Evolutionary conservation across 192 early-diverging fungal species (phyloP).

Genomic region (Lobosporangium transversale): DNA sequence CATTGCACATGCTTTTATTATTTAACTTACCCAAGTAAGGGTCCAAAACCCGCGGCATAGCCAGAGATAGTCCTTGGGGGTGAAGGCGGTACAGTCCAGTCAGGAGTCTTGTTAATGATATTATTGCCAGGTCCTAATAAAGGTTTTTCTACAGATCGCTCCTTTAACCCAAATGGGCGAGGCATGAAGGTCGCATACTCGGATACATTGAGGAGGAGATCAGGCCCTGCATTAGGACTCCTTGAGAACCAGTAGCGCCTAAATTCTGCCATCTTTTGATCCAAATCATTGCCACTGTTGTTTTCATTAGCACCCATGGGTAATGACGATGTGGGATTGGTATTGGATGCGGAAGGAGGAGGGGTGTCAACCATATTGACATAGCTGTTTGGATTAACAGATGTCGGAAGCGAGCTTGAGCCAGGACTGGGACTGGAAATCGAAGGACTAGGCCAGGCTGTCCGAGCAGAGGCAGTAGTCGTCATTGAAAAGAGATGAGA

Average conservation of each 20-base stretch:
- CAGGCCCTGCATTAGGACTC: constrained; percentile 1
- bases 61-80: constrained; percentile 18
- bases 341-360: neutral
- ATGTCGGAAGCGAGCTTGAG: neutral
- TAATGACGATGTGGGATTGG: neutral
- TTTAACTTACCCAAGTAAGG: constrained; percentile 16
- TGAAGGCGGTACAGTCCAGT: constrained; percentile 14
- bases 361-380: neutral
- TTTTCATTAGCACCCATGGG: neutral
- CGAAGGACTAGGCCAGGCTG: constrained; percentile 24
- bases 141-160: constrained; percentile 1
- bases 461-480: constrained; percentile 1
- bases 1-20: no score
- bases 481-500: constrained; percentile 4
- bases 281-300: constrained; percentile 6
- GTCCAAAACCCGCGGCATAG: constrained; percentile 26
- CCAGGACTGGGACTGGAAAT: constrained; percentile 7
- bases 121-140: neutral
- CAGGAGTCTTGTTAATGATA: neutral
- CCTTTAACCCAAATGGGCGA: constrained; percentile 18
- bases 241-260: constrained; percentile 1
- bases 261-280: constrained; percentile 21
- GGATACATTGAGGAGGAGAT: constrained; percentile 7
- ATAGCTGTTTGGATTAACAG: neutral
- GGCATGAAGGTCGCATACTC: constrained; percentile 20